These are phyloP conservation scores for Thelonectria discophora DNA, from an alignment of 2,329 filamentous ascomycete genomes.

Conservation along the genomic window DNA sequence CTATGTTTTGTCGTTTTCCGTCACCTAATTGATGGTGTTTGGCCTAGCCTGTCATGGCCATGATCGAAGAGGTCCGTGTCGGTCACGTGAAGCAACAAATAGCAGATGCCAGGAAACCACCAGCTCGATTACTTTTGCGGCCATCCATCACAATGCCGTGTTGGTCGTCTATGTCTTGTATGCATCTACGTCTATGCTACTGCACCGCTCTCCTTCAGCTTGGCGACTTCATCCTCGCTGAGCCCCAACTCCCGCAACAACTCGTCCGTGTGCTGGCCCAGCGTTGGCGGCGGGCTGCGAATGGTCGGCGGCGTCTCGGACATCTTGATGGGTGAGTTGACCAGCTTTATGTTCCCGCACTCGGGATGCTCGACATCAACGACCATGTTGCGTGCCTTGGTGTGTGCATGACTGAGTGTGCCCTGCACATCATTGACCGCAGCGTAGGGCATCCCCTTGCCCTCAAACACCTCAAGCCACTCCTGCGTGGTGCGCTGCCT, in stretches of 20 bases:
- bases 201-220: constrained; percentile 72
- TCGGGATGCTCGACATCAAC: constrained; percentile 82
- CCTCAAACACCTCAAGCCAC: constrained; percentile 88
- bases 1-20: too few species aligned
- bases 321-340: constrained; percentile 95
- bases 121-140: too few species aligned
- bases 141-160: too few species aligned
- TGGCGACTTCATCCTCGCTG: constrained; percentile 64
- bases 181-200: constrained; percentile 56
- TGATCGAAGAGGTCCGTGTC: neutral
- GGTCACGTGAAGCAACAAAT: neutral
- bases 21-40: too few species aligned
- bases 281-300: constrained; percentile 79
- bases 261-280: constrained; percentile 89
- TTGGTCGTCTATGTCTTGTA: too few species aligned
- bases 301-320: constrained; percentile 82
- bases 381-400: constrained; percentile 87
- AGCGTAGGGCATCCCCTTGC: constrained; percentile 90
- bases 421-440: constrained; percentile 92
- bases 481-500: constrained; percentile 81
- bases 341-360: constrained; percentile 87
- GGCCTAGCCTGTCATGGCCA: neutral
- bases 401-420: constrained; percentile 86
- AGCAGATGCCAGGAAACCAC: neutral
- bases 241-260: constrained; percentile 72